Conservation (phyloP, 2,329 filamentous ascomycete genomes). For the Fusarium concolor region DNA sequence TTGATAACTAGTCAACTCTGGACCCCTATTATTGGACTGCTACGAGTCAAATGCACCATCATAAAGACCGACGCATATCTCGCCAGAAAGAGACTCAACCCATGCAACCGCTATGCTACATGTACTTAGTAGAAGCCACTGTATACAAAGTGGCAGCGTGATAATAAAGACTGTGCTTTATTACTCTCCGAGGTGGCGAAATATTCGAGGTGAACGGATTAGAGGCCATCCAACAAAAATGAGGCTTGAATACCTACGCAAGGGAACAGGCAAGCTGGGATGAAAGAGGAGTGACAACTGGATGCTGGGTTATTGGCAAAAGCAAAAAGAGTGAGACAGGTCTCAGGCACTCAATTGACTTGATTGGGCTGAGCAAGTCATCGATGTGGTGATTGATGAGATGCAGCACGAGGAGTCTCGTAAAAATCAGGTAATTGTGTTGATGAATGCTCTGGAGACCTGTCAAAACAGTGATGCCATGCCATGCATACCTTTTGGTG, state of each 20-base stretch:
- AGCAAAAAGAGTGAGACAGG: conserved; percentile 20
- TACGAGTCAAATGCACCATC: conserved; percentile 16
- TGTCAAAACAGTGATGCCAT: conserved; percentile 2
- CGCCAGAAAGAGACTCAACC: conserved; percentile 16
- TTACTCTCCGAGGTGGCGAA: conserved; percentile 24
- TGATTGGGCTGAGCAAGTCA: conserved; percentile 28
- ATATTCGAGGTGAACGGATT: background rate
- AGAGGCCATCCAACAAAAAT: background rate
- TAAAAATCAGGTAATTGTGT: conserved; percentile 3
- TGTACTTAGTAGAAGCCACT: conserved; percentile 1
- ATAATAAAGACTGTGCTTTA: conserved; percentile 2
- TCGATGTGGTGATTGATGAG: conserved; percentile 1
- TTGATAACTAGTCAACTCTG: conserved; percentile 3
- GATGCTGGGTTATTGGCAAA: conserved; percentile 19
- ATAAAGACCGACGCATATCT: conserved; percentile 38
- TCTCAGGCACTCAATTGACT: conserved; percentile 32
- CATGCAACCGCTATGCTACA: conserved; percentile 14
- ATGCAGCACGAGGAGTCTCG: conserved; percentile 1
- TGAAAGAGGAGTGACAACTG: conserved; percentile 10
- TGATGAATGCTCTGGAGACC: background rate
- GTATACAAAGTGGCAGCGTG: conserved; percentile 2
- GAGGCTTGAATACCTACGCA: conserved; percentile 21
- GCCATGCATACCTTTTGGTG: background rate
- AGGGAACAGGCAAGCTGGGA: conserved; percentile 20
- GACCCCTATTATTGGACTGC: background rate